phyloP scores from a whole-genome alignment of 192 early-diverging fungal genomes.

The Pilobolus umbonatus region DNA sequence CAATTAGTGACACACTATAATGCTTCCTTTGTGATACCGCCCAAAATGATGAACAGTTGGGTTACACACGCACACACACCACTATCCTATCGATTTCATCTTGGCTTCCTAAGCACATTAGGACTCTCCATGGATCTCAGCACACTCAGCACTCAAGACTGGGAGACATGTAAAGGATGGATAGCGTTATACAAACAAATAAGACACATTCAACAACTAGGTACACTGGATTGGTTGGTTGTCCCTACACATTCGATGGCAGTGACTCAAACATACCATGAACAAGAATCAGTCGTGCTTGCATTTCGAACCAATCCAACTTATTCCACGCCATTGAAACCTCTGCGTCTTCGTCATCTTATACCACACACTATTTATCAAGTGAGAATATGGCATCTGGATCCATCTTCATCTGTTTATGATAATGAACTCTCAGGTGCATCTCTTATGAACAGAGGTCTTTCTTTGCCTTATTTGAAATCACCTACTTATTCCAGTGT shows the following conservation, averaged over 20 bases:
- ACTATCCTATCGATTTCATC: slow-evolving; percentile 19
- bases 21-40: slow-evolving; percentile 12
- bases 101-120: slow-evolving; percentile 18
- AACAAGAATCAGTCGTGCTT: neutral
- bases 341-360: neutral
- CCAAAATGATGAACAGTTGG: slow-evolving; percentile 12
- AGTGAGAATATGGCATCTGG: neutral
- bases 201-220: slow-evolving; percentile 9
- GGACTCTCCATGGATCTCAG: slow-evolving; percentile 11
- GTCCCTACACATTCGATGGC: neutral
- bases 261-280: neutral
- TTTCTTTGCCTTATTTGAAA: slow-evolving; percentile 9
- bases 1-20: slow-evolving; percentile 17
- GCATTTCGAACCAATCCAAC: slow-evolving; percentile 1
- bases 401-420: neutral
- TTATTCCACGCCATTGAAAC: neutral
- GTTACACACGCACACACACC: slow-evolving; percentile 15
- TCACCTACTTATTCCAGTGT: slow-evolving; percentile 5
- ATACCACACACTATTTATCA: neutral
- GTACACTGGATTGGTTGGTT: slow-evolving; percentile 15
- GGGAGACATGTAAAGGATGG: neutral
- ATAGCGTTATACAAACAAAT: slow-evolving; percentile 16
- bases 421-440: neutral
- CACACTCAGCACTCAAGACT: neutral
- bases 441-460: neutral